Evolutionary conservation across 352 stramenopile species (phyloP).

Genomic region (Globisporangium spiculum): DNA sequence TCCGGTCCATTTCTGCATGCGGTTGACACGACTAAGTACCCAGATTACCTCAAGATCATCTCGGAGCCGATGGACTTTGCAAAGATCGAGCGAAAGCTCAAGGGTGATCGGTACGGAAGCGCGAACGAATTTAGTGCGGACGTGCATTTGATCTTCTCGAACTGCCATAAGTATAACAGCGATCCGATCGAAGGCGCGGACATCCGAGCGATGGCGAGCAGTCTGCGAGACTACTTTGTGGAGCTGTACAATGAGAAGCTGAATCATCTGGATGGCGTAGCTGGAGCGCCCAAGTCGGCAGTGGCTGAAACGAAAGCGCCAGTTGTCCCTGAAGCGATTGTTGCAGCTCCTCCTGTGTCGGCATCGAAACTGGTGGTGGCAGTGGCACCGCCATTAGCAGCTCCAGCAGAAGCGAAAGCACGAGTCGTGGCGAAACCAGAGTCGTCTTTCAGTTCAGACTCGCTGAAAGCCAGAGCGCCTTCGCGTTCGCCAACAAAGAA

Average conservation of each 20-base stretch:
- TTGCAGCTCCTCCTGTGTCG: neutral
- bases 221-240: conserved; percentile 77
- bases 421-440: conserved; percentile 2
- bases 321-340: neutral
- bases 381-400: neutral
- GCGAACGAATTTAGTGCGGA: conserved; percentile 82
- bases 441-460: neutral
- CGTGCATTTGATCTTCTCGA: conserved; percentile 86
- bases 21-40: conserved; percentile 84
- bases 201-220: conserved; percentile 84
- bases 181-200: conserved; percentile 82
- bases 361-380: neutral
- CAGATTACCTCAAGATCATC: conserved; percentile 78
- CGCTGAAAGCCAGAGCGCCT: conserved; percentile 4
- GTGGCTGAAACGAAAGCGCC: neutral
- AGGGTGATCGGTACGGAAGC: conserved; percentile 73
- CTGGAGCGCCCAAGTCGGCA: conserved; percentile 16
- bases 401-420: neutral
- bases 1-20: conserved; percentile 79
- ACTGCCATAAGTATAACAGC: conserved; percentile 89
- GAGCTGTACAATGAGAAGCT: conserved; percentile 73
- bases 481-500: conserved; percentile 24
- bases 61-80: conserved; percentile 86
- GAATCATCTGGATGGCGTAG: conserved; percentile 28
- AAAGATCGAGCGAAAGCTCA: conserved; percentile 87